These are phyloP conservation scores for Gossypium anomalum DNA, from an alignment of 345 rosid genomes.

Conservation along the genomic window DNA sequence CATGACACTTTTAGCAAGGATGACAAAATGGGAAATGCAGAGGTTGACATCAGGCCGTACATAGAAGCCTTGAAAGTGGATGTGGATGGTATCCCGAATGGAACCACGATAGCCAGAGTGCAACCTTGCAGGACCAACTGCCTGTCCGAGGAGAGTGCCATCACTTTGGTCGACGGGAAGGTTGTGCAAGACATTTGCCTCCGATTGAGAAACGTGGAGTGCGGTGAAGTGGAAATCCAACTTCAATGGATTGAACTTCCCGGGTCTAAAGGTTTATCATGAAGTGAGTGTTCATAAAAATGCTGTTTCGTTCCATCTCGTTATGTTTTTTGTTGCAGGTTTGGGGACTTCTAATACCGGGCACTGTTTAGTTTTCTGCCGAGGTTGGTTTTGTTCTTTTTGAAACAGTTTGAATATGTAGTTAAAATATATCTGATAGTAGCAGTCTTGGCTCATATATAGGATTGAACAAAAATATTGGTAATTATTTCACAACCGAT, in stretches of 20 bases:
- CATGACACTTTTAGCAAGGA: slow-evolving; percentile 82
- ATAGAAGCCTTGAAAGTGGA: slow-evolving; percentile 65
- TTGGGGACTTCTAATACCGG: neutral
- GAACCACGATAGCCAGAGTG: slow-evolving; percentile 52
- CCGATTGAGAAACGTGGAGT: slow-evolving; percentile 74
- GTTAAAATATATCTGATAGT: neutral
- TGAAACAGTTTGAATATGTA: neutral
- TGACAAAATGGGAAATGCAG: slow-evolving; percentile 94
- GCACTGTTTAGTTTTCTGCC: neutral
- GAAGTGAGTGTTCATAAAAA: neutral
- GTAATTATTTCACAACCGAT: slow-evolving; percentile 3
- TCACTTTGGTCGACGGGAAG: slow-evolving; percentile 42
- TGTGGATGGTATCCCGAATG: slow-evolving; percentile 43
- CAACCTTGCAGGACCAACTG: slow-evolving; percentile 60
- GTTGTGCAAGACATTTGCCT: slow-evolving; percentile 65
- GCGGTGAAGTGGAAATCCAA: slow-evolving; percentile 82
- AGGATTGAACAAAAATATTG: slow-evolving; percentile 15
- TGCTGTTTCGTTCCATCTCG: neutral
- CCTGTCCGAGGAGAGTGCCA: slow-evolving; percentile 58
- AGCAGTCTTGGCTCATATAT: neutral
- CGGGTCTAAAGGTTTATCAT: slow-evolving; percentile 53
- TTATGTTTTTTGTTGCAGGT: neutral
- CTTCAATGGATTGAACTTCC: slow-evolving; percentile 87
- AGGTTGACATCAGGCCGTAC: slow-evolving; percentile 56
- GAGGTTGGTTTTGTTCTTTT: slow-evolving; percentile 6